Evolutionary conservation across 2,329 filamentous ascomycete genomes (phyloP).

Genomic region (Fusarium xylarioides): DNA sequence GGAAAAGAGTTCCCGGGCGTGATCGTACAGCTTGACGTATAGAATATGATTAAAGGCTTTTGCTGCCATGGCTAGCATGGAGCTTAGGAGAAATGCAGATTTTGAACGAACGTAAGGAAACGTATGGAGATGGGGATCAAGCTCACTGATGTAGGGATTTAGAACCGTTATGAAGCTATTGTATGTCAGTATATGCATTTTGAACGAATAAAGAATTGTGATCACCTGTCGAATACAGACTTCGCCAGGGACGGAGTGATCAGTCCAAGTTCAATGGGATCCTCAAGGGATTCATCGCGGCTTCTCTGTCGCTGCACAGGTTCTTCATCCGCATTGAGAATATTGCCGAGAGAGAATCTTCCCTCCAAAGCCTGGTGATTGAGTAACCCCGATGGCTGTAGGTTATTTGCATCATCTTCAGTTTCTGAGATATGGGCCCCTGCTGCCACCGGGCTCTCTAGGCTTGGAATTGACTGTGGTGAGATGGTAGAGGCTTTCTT

Average conservation of each 20-base stretch:
- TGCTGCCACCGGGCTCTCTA: background rate
- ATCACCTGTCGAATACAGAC: background rate
- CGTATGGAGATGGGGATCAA: background rate
- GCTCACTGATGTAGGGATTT: background rate
- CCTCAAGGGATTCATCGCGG: background rate
- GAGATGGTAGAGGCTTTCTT: background rate
- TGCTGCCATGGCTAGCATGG: background rate
- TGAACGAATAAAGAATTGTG: no score
- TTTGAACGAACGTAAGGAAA: background rate
- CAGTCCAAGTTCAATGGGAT: background rate
- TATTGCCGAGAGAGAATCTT: background rate
- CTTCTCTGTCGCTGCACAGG: background rate
- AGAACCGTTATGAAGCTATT: background rate
- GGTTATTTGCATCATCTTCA: background rate
- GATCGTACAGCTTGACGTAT: background rate
- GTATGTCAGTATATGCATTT: background rate
- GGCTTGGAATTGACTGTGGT: background rate
- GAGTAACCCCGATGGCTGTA: background rate
- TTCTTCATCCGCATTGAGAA: background rate
- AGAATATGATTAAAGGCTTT: background rate
- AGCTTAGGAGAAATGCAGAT: background rate
- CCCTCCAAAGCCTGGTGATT: background rate
- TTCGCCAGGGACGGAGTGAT: background rate
- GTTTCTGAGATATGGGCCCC: background rate
- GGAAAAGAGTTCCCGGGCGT: background rate